Evolutionary conservation across 1,284 basidiomycete genomes (phyloP).

Genomic region (Boletus semigastroideus): DNA sequence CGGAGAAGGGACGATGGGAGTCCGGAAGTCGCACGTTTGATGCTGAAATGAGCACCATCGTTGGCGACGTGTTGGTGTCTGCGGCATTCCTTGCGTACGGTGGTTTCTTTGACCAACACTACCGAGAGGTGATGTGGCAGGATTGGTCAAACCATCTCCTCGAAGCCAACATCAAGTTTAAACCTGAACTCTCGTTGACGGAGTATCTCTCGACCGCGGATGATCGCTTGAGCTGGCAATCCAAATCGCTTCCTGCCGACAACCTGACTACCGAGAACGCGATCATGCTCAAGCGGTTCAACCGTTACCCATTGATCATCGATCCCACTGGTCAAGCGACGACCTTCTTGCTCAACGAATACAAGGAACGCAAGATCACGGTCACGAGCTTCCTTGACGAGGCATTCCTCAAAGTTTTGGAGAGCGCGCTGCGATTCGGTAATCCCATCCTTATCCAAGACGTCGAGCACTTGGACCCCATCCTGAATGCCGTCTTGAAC

Average conservation of each 20-base stretch:
- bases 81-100: conserved; percentile 97
- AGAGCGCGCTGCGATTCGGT: conserved; percentile 98
- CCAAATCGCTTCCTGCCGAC: conserved; percentile 92
- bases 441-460: conserved; percentile 98
- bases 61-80: conserved; percentile 94
- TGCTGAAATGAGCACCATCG: conserved; percentile 97
- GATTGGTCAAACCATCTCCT: conserved; percentile 90
- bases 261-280: conserved; percentile 98
- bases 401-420: conserved; percentile 97
- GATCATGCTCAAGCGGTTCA: conserved; percentile 98
- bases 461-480: conserved; percentile 97
- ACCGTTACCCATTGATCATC: conserved; percentile 96
- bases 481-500: conserved; percentile 97
- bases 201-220: conserved; percentile 98
- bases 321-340: conserved; percentile 99
- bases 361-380: conserved; percentile 95
- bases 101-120: conserved; percentile 98
- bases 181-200: conserved; percentile 87
- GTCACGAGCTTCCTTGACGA: conserved; percentile 99
- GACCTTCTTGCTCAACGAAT: conserved; percentile 91
- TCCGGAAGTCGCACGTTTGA: conserved; percentile 95
- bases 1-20: conserved; percentile 95
- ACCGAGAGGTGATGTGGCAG: conserved; percentile 96
- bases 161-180: conserved; percentile 92
- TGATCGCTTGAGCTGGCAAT: conserved; percentile 94